These are phyloP conservation scores for Aspergillus mulundensis DNA, from an alignment of 495 filamentous ascomycete genomes.

Conservation along the genomic window DNA sequence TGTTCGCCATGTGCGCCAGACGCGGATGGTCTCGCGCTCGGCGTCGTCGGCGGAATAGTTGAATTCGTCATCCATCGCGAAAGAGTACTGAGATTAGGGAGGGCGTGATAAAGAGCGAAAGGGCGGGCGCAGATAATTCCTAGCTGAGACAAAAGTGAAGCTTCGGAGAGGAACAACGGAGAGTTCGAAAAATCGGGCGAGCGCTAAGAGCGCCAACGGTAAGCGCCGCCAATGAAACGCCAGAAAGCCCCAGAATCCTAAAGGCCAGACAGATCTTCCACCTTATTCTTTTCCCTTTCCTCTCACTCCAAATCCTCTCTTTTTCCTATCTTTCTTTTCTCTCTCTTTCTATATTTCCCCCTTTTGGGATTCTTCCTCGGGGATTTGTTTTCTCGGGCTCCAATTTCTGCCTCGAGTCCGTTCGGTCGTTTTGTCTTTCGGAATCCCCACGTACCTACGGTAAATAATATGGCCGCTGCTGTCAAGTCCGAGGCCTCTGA, in stretches of 20 bases:
- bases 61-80: slow-evolving; percentile 36
- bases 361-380: background rate
- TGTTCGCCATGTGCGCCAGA: slow-evolving; percentile 86
- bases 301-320: slow-evolving; percentile 4
- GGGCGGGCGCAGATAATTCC: background rate
- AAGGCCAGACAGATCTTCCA: slow-evolving; percentile 14
- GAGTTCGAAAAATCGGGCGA: slow-evolving; percentile 26
- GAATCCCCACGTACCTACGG: slow-evolving; percentile 23
- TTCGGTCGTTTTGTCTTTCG: slow-evolving; percentile 11
- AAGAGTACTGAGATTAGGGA: background rate
- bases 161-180: background rate
- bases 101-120: background rate
- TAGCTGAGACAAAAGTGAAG: background rate
- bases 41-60: slow-evolving; percentile 47
- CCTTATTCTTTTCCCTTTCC: slow-evolving; percentile 1
- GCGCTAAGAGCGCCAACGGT: slow-evolving; percentile 28
- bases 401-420: background rate
- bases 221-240: slow-evolving; percentile 21
- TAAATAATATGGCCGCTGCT: slow-evolving; percentile 38
- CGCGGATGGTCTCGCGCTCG: slow-evolving; percentile 63
- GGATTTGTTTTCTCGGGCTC: background rate
- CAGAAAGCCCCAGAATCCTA: slow-evolving; percentile 21
- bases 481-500: slow-evolving; percentile 41
- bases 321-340: slow-evolving; percentile 9
- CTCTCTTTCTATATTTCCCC: background rate